Evolutionary conservation across 1,284 basidiomycete species (phyloP).

Genomic region (Melampsora larici-populina): DNA sequence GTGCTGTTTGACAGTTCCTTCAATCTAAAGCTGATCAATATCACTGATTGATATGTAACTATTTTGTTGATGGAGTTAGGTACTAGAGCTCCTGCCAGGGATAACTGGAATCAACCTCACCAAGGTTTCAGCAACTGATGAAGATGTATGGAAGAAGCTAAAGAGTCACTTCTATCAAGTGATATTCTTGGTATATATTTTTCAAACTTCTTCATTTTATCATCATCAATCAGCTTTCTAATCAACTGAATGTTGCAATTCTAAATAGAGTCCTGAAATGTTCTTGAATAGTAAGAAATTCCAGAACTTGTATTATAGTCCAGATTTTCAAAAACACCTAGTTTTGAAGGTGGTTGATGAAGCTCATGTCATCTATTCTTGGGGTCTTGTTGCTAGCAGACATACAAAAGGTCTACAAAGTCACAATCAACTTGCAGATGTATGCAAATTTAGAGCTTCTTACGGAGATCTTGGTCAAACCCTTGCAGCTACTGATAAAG

Average conservation of each 20-base stretch:
- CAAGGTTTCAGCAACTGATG: not conserved
- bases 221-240: not conserved
- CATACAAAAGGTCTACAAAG: not conserved
- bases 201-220: no score
- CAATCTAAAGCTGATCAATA: not conserved
- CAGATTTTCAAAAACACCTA: constrained; percentile 7
- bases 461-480: no score
- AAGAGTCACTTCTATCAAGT: not conserved
- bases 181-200: not conserved
- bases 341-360: constrained; percentile 7
- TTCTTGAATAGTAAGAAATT: constrained; percentile 9
- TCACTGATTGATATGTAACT: not conserved
- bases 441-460: no score
- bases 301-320: not conserved
- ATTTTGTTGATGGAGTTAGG: not conserved
- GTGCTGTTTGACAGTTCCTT: not conserved
- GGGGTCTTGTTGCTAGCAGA: constrained; percentile 14
- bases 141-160: not conserved
- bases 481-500: no score
- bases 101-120: not conserved
- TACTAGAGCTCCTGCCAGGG: not conserved
- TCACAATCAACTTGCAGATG: no score
- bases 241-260: not conserved
- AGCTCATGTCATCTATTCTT: constrained; percentile 6
- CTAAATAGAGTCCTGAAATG: not conserved